Evolutionary conservation across 164 flowering plant species (phyloP).

Genomic region (Saururus chinensis): DNA sequence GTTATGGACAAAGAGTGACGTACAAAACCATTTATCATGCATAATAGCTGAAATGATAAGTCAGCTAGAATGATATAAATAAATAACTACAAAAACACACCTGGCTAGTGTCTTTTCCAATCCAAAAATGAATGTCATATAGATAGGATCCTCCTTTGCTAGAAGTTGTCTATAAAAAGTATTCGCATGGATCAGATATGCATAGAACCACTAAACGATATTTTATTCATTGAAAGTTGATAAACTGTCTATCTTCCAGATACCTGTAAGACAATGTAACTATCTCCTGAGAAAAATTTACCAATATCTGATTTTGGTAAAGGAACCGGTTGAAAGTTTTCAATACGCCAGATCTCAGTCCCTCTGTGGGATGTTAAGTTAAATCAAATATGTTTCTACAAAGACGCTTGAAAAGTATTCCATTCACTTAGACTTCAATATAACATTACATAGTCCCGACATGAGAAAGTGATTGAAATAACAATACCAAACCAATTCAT

Average conservation of each 20-base stretch:
- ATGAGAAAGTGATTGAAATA: too few relatives aligned
- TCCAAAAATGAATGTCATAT: constrained; percentile 92
- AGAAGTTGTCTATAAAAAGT: constrained; percentile 53
- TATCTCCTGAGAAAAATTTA: constrained; percentile 83
- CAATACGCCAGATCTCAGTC: constrained; percentile 93
- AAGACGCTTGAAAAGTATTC: neutral
- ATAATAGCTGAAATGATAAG: neutral
- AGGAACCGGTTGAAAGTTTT: constrained; percentile 81
- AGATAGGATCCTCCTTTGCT: constrained; percentile 79
- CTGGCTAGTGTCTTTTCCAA: constrained; percentile 97
- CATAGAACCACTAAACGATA: neutral
- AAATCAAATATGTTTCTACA: constrained; percentile 1
- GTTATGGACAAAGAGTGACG: neutral
- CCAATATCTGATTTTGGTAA: constrained; percentile 85
- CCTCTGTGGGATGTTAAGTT: constrained; percentile 66
- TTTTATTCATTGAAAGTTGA: neutral
- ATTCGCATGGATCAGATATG: constrained; percentile 1
- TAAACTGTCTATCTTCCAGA: neutral
- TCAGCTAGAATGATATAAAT: too few relatives aligned
- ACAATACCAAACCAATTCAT: neutral
- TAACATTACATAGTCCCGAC: too few relatives aligned
- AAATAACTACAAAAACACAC: constrained; percentile 31
- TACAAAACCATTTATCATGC: neutral
- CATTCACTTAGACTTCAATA: neutral
- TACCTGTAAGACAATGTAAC: constrained; percentile 87